These are phyloP conservation scores for Aegilops longissima DNA, from an alignment of 176 grass and related monocot species.

Conservation along the genomic window DNA sequence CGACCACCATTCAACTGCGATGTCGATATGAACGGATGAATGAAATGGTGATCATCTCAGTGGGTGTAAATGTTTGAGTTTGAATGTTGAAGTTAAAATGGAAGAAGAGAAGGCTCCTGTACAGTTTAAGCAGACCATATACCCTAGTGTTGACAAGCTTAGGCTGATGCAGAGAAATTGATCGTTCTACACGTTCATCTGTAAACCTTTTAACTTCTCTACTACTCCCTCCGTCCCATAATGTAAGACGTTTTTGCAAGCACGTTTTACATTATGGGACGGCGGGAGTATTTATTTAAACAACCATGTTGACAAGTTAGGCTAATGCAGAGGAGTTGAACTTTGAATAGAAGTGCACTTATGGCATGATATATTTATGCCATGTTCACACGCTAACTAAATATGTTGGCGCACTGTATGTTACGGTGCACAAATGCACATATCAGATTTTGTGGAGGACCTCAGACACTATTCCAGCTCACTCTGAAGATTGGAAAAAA, in stretches of 20 bases:
- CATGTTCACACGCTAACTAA: background rate
- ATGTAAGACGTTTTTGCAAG: too few species aligned
- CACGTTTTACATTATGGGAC: too few species aligned
- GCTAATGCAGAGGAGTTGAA: background rate
- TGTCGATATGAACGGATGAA: background rate
- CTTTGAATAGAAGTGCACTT: background rate
- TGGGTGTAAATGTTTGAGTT: background rate
- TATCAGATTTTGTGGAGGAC: background rate
- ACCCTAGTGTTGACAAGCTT: background rate
- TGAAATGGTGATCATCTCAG: background rate
- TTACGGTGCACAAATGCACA: background rate
- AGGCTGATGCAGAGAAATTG: too few species aligned
- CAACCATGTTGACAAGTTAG: too few species aligned
- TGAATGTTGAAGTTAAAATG: background rate
- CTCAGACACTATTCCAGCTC: background rate
- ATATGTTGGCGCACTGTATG: background rate
- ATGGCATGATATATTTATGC: background rate
- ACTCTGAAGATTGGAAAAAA: background rate
- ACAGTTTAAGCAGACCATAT: background rate
- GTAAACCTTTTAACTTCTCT: too few species aligned
- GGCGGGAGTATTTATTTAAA: too few species aligned
- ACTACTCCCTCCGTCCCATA: too few species aligned
- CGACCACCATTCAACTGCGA: conserved; percentile 71
- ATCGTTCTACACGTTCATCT: too few species aligned
- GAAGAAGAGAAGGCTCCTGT: background rate